Conservation (phyloP, 2,329 filamentous ascomycete genomes). For the Fusarium kyushuense region DNA sequence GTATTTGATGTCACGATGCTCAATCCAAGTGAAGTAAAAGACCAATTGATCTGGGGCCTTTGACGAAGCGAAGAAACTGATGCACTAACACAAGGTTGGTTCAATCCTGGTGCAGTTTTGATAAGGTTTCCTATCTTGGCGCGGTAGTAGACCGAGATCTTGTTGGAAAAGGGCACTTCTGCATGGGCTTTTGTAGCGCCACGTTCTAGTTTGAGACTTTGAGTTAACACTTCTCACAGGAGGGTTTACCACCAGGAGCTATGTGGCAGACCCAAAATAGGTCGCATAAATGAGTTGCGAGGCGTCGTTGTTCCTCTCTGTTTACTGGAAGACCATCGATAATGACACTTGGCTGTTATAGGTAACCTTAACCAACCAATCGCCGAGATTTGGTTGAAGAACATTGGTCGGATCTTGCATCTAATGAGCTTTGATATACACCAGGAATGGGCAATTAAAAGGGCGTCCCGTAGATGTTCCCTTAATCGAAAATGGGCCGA, state of each 20-base stretch:
- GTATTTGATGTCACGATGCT: slow-evolving; percentile 26
- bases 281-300: slow-evolving; percentile 5
- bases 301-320: background rate
- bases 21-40: slow-evolving; percentile 3
- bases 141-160: slow-evolving; percentile 39
- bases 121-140: slow-evolving; percentile 26
- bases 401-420: background rate
- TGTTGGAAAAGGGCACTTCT: slow-evolving; percentile 30
- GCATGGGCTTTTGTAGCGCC: slow-evolving; percentile 40
- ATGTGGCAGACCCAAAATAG: slow-evolving; percentile 11
- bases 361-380: background rate
- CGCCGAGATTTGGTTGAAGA: background rate
- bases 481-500: background rate
- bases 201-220: slow-evolving; percentile 32
- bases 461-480: background rate
- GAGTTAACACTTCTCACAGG: slow-evolving; percentile 32
- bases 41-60: slow-evolving; percentile 11
- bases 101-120: slow-evolving; percentile 30
- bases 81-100: slow-evolving; percentile 28
- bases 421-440: slow-evolving; percentile 9
- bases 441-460: background rate
- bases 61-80: slow-evolving; percentile 14
- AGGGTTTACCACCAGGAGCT: slow-evolving; percentile 28
- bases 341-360: slow-evolving; percentile 4
- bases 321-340: background rate